Conservation (phyloP, 768 basidiomycete genomes). For the Polyporus arcularius region DNA sequence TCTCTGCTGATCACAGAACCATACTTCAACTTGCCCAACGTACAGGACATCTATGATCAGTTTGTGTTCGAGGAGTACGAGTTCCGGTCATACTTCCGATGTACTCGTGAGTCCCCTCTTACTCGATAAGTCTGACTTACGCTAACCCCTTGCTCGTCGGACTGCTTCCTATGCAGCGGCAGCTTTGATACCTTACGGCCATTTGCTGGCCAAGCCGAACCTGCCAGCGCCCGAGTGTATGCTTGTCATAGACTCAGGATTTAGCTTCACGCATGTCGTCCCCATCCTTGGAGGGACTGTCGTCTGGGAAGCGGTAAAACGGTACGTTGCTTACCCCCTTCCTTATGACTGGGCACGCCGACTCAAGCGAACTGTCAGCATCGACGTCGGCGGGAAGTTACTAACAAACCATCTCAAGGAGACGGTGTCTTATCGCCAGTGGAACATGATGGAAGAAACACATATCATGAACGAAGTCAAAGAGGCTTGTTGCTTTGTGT, state of each 20-base stretch:
- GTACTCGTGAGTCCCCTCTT: conserved; percentile 63
- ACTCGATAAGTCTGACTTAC: conserved; percentile 19
- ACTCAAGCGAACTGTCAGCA: conserved; percentile 43
- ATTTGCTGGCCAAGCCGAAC: conserved; percentile 56
- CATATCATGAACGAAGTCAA: conserved; percentile 92
- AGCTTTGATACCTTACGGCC: conserved; percentile 72
- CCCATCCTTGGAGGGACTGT: conserved; percentile 77
- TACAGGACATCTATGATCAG: conserved; percentile 92
- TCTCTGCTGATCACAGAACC: conserved; percentile 91
- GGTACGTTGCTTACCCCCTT: conserved; percentile 44
- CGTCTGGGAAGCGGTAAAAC: conserved; percentile 78
- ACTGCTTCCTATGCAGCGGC: conserved; percentile 54
- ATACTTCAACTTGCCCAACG: conserved; percentile 89
- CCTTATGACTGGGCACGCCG: neutral
- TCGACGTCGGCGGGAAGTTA: conserved; percentile 95
- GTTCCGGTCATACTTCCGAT: conserved; percentile 78
- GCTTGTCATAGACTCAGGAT: conserved; percentile 86
- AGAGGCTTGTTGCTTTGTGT: conserved; percentile 88
- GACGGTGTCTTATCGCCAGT: conserved; percentile 91
- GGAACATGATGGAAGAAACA: conserved; percentile 98
- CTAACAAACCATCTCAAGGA: conserved; percentile 95
- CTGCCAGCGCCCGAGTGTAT: conserved; percentile 71
- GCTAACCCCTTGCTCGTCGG: neutral
- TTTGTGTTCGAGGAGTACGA: conserved; percentile 97
- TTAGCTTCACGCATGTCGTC: conserved; percentile 92